Evolutionary conservation across 2,329 filamentous ascomycete species (phyloP).

Genomic region (Aspergillus neotritici): DNA sequence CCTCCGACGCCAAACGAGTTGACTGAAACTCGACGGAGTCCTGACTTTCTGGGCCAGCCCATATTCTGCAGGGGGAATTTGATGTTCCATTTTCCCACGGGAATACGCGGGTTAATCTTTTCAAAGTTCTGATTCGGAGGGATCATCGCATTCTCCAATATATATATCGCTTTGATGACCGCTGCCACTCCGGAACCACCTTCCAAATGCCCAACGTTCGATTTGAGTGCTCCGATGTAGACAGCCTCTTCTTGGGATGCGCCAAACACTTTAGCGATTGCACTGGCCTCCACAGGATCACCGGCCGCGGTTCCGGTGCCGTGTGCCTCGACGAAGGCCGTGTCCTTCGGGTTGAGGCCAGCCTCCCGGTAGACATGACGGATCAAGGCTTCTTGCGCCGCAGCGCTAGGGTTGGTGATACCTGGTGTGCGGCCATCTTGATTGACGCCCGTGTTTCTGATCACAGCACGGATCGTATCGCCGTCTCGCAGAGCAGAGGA

Average conservation of each 20-base stretch:
- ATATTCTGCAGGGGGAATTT: slow-evolving; percentile 8
- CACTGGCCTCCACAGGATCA: slow-evolving; percentile 2
- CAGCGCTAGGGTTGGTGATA: slow-evolving; percentile 37
- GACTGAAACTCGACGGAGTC: slow-evolving; percentile 16
- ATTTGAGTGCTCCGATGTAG: slow-evolving; percentile 16
- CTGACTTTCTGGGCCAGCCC: slow-evolving; percentile 14
- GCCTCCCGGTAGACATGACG: slow-evolving; percentile 27
- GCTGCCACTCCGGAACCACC: slow-evolving; percentile 10
- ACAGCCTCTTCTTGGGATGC: neutral
- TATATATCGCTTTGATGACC: slow-evolving; percentile 14
- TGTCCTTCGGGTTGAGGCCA: slow-evolving; percentile 15
- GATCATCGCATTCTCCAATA: slow-evolving; percentile 13
- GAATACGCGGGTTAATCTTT: slow-evolving; percentile 17
- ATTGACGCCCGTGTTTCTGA: slow-evolving; percentile 26
- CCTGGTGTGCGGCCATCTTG: slow-evolving; percentile 31
- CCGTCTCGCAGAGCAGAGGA: slow-evolving; percentile 27
- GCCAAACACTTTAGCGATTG: slow-evolving; percentile 3
- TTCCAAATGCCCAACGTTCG: slow-evolving; percentile 20
- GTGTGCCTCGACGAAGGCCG: slow-evolving; percentile 36
- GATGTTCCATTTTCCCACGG: slow-evolving; percentile 15
- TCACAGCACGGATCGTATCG: slow-evolving; percentile 31
- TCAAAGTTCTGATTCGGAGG: slow-evolving; percentile 17
- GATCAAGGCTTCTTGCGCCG: slow-evolving; percentile 35
- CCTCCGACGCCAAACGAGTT: slow-evolving; percentile 17
- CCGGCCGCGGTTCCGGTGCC: slow-evolving; percentile 30